phyloP scores from a whole-genome alignment of 805 yeast genomes.

The Cyberlindnera mycetangii region DNA sequence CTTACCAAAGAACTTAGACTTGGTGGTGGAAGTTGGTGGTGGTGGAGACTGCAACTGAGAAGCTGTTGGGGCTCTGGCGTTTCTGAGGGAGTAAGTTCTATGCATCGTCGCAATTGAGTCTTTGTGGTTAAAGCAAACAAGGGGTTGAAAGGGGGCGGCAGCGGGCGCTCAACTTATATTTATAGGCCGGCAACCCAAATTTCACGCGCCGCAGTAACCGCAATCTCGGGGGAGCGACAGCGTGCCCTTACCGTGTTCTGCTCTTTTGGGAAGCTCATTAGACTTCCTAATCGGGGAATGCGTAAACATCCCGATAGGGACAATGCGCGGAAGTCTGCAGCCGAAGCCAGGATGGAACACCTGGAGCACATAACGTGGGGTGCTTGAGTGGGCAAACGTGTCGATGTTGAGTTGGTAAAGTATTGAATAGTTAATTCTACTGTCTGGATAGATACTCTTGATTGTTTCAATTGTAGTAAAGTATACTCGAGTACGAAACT shows the following conservation, averaged over 20 bases:
- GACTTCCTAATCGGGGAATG: conserved; percentile 2
- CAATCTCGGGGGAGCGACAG: conserved; percentile 1
- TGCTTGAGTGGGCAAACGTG: neutral
- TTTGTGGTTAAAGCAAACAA: neutral
- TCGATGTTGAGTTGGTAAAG: no score
- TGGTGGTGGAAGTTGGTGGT: conserved; percentile 75
- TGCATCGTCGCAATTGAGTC: conserved; percentile 45
- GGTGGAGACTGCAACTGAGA: conserved; percentile 78
- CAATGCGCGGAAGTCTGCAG: neutral
- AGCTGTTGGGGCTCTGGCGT: conserved; percentile 78
- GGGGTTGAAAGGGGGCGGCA: neutral
- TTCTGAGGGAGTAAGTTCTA: conserved; percentile 81
- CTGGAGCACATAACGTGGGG: neutral
- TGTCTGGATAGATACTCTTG: no score
- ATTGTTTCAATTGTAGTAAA: no score
- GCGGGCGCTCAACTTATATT: neutral
- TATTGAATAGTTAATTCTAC: no score
- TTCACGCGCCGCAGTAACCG: no score
- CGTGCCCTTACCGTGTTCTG: conserved; percentile 2
- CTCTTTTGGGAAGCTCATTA: conserved; percentile 4
- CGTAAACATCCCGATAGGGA: conserved; percentile 9
- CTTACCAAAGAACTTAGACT: conserved; percentile 72
- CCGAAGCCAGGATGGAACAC: conserved; percentile 1
- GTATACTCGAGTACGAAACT: neutral
- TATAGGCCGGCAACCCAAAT: neutral